Conservation (phyloP, 208 protist species). For the Trypanosoma mega region DNA sequence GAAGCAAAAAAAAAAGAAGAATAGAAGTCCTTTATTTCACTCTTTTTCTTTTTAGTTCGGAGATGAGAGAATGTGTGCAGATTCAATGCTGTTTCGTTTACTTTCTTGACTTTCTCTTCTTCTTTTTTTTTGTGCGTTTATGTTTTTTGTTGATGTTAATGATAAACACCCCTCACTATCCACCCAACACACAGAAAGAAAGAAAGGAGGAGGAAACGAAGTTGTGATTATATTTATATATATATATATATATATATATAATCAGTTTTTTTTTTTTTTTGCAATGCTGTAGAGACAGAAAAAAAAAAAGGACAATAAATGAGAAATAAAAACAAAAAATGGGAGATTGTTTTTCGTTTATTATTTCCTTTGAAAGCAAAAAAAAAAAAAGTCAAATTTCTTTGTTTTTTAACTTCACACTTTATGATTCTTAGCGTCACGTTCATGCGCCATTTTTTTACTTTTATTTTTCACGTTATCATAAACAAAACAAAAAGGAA, state of each 20-base stretch:
- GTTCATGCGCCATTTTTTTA: too few relatives aligned
- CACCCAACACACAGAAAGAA: too few relatives aligned
- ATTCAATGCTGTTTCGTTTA: background rate
- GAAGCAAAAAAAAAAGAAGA: background rate
- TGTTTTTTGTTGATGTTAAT: slow-evolving; percentile 1
- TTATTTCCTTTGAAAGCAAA: background rate
- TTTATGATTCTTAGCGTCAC: too few relatives aligned
- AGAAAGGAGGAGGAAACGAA: too few relatives aligned
- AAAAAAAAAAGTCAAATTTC: too few relatives aligned
- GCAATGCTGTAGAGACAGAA: too few relatives aligned
- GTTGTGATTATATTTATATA: too few relatives aligned
- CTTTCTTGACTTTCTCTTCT: background rate
- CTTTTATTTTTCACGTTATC: too few relatives aligned
- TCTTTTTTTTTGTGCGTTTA: background rate
- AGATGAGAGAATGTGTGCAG: background rate
- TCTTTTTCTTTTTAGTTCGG: background rate
- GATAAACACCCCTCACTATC: background rate
- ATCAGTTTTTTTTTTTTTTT: background rate
- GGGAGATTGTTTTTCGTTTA: background rate
- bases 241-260: background rate
- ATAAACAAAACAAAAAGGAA: too few relatives aligned
- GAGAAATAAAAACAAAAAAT: background rate
- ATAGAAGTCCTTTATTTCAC: too few relatives aligned
- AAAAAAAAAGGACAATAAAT: too few relatives aligned
- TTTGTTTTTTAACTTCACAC: too few relatives aligned